Conservation (phyloP, 176 grass and related monocot species). For the Neostapfia colusana region DNA sequence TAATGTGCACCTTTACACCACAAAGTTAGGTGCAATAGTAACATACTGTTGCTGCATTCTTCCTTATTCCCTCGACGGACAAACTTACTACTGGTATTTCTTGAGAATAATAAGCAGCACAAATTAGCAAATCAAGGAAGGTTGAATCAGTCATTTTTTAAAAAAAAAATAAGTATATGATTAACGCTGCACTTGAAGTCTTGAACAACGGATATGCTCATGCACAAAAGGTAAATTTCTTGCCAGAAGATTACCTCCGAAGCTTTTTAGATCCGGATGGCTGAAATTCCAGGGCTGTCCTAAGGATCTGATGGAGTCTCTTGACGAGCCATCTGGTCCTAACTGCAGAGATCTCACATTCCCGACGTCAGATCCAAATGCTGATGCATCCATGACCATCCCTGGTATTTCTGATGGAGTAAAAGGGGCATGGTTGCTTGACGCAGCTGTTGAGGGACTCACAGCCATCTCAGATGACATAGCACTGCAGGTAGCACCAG, state of each 20-base stretch:
- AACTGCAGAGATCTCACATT: constrained; percentile 66
- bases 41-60: background rate
- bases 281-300: constrained; percentile 98
- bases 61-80: background rate
- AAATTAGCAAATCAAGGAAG: background rate
- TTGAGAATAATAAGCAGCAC: background rate
- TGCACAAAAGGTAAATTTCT: constrained; percentile 22
- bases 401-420: constrained; percentile 78
- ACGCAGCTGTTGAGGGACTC: constrained; percentile 86
- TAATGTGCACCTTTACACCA: background rate
- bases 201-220: background rate
- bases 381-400: constrained; percentile 78
- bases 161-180: background rate
- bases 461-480: constrained; percentile 89
- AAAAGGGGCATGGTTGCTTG: constrained; percentile 92
- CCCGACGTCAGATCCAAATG: constrained; percentile 66
- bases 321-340: constrained; percentile 71
- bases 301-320: constrained; percentile 80
- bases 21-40: background rate
- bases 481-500: constrained; percentile 48
- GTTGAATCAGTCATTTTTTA: constrained; percentile 7
- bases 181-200: background rate
- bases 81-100: background rate
- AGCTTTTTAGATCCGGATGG: constrained; percentile 89
- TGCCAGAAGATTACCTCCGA: constrained; percentile 67